Evolutionary conservation across 1,284 basidiomycete genomes (phyloP), one percentile per base, ranked within the genome.

Genomic region (Naganishia liquefaciens): DNA sequence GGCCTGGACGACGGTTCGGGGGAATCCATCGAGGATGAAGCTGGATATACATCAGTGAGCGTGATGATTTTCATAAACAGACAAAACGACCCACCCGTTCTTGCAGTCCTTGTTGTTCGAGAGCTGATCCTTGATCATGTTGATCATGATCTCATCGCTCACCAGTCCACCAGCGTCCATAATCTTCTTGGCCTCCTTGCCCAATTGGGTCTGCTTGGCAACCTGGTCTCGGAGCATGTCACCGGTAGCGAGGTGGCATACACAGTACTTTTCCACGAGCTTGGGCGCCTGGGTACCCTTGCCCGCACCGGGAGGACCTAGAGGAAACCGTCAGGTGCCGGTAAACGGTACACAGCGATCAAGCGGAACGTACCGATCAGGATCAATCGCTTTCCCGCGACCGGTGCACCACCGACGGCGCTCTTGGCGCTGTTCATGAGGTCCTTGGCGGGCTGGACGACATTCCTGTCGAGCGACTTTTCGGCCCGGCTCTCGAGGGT

Each of bases 221-320:
- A 99, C 93, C 80, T 99, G 93, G 70, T 94, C 91, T 54, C 95
- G 90, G 66, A 99, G 84, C 92, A 99, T 96, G 82, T 99, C 95
- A 43, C 95, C 95, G 33, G 95, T 99, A 37, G 95, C 94, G 71
- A 99, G 84, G 82, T 99, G 95, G 84, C 95, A 99, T 61, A 99
- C 87, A 77, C 91, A 93, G 84, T 90, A 99, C 77, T 91, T 86
- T 70, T 93, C 88, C 60, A 89, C 86, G 80, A 99, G 95, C 78
- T 85, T 86, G 27, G 96, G 95, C 1, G 93, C 95, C 80, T 99
- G 95, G 1, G 95, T 99, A 53, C 95, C 95, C 84, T 99, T 99
- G 71, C 93, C 93, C 73, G 95, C 92, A 74, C 95, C 95, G 54
- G 95, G 95, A 70, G 95, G 95, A 67, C 66, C 66, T 67, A 51